Percentiles rank a stretch among this genome's conserved stretches.
These are phyloP conservation scores for Taiozyma sp. DNA, from an alignment of 1,139 yeast genomes.

Conservation along the genomic window DNA sequence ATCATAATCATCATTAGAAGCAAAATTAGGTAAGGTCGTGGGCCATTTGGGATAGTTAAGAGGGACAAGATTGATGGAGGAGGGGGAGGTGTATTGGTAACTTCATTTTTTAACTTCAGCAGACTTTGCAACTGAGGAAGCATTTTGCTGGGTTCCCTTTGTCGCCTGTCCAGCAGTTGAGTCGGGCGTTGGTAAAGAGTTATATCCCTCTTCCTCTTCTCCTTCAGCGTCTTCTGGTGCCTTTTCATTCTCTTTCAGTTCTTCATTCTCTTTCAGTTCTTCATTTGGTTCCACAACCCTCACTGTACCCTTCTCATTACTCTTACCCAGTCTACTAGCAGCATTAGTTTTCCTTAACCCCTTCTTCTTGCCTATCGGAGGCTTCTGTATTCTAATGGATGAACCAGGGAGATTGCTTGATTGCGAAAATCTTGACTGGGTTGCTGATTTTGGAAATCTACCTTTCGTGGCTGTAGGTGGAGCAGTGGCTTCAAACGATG, in stretches of 20 bases:
- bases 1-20: neutral
- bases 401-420: neutral
- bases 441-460: slow-evolving; percentile 4
- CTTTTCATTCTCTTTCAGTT: neutral
- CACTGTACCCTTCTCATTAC: slow-evolving; percentile 1
- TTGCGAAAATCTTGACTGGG: neutral
- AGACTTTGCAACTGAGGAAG: neutral
- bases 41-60: neutral
- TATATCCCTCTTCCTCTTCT: slow-evolving; percentile 6
- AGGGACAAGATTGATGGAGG: neutral
- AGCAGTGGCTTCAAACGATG: slow-evolving; percentile 28
- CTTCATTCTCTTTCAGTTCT: neutral
- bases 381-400: neutral
- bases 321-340: neutral
- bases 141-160: neutral
- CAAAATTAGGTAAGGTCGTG: neutral
- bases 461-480: slow-evolving; percentile 22
- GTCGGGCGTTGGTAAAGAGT: slow-evolving; percentile 24
- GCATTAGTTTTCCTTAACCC: neutral
- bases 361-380: neutral
- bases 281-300: slow-evolving; percentile 4
- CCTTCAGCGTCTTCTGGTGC: neutral
- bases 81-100: neutral
- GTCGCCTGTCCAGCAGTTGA: slow-evolving; percentile 13
- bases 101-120: neutral